Evolutionary conservation across 2,329 filamentous ascomycete species (phyloP).

Genomic region (Trichoderma afroharzianum): DNA sequence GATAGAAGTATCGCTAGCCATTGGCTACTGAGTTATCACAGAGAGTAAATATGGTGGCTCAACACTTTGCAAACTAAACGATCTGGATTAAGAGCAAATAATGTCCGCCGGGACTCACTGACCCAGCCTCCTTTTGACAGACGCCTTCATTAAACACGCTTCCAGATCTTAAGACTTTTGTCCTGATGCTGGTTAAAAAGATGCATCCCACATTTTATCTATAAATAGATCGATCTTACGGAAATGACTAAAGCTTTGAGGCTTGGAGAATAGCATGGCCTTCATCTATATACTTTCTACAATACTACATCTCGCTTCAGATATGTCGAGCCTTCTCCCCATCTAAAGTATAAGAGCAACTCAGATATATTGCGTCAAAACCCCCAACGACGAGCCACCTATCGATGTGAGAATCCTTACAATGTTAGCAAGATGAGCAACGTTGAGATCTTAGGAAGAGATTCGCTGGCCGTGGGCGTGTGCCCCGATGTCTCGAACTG

Average conservation of each 20-base stretch:
- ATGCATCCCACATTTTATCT: background rate
- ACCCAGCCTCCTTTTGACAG: background rate
- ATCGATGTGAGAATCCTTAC: background rate
- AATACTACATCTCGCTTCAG: background rate
- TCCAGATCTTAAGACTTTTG: background rate
- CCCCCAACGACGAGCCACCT: rapidly evolving
- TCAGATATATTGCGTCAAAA: rapidly evolving
- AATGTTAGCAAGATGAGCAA: background rate
- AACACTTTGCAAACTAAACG: background rate
- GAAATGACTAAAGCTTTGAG: background rate
- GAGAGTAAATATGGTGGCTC: background rate
- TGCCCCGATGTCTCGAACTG: background rate
- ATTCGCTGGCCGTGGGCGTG: background rate
- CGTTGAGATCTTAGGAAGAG: background rate
- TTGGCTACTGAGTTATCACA: background rate
- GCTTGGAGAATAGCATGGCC: background rate
- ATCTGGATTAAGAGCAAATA: background rate
- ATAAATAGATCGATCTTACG: background rate
- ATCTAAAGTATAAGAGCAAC: background rate
- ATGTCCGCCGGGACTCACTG: background rate
- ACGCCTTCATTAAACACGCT: background rate
- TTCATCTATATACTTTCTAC: background rate
- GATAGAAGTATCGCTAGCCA: background rate
- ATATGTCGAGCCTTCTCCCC: constrained; percentile 12
- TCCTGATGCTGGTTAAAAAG: background rate